Evolutionary conservation across 2,329 filamentous ascomycete genomes (phyloP).

Genomic region (Phaeosphaeriaceae sp.): DNA sequence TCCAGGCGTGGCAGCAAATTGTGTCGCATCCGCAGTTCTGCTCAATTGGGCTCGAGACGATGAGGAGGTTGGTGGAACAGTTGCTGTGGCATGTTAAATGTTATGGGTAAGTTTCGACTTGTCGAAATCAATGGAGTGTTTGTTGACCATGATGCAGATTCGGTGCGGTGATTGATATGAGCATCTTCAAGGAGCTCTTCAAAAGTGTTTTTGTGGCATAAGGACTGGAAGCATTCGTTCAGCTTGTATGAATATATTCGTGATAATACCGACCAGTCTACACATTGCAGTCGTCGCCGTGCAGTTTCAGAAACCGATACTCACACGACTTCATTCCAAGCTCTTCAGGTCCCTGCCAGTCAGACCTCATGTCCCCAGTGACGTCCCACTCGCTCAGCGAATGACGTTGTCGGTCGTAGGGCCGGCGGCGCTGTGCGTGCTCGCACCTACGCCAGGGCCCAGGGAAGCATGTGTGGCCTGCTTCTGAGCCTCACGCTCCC

Average conservation of each 20-base stretch:
- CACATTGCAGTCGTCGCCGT: neutral
- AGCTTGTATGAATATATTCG: neutral
- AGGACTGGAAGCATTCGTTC: neutral
- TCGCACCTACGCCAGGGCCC: constrained; percentile 22
- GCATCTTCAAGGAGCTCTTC: constrained; percentile 14
- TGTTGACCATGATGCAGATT: constrained; percentile 17
- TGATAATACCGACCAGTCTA: neutral
- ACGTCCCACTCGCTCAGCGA: neutral
- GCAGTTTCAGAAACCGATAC: neutral
- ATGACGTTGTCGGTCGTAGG: constrained; percentile 6
- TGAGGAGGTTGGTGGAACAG: constrained; percentile 30
- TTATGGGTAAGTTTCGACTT: constrained; percentile 36
- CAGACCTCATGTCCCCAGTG: neutral
- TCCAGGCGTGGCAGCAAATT: constrained; percentile 46
- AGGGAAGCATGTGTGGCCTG: constrained; percentile 19
- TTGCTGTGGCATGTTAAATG: constrained; percentile 36
- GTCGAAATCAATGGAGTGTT: neutral
- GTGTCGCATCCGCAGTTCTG: constrained; percentile 28
- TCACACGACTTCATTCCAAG: neutral
- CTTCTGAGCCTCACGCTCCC: constrained; percentile 21
- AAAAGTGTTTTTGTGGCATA: constrained; percentile 5
- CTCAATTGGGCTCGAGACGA: constrained; percentile 16
- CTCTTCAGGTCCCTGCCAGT: too few species aligned
- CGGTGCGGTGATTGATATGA: constrained; percentile 25
- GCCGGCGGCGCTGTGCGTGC: constrained; percentile 22